Base-by-base conservation (phyloP, 768 basidiomycete species). In the Pholiota molesta region DNA sequence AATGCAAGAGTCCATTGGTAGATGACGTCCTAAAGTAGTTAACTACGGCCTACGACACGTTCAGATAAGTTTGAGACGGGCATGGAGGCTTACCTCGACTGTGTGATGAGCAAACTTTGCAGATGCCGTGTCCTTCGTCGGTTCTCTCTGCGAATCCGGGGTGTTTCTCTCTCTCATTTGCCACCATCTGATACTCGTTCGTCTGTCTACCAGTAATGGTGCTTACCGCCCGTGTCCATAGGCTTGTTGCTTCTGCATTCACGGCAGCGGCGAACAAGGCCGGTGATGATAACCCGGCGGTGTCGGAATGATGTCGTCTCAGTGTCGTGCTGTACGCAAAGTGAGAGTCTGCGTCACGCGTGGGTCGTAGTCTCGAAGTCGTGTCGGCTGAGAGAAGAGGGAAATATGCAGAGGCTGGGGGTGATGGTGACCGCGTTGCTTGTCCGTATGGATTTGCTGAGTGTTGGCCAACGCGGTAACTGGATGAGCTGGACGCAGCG, bases 261-360 rank as follows among this genome's bases (percentile, higher is more conserved):
- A 80, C 78, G 9, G 75, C 79, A 29, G 76, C 77, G 9, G 82
- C 83, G 17, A 87, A 75, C 5, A 79, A 73, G 9, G 80, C 73
- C 28, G 86, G 83, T n/a, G 83, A 78, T 10, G 75, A 70, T 40
- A 84, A 69, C 0, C 79, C 77, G 13, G 73, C 70, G 23, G 72
- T 74, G 19, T 89, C 86, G 0, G 76, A 75, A 21, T 83, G 80
- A 62, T 94, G 92, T 58, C 92, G 73, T 29, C 92, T 77, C 19
- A 94, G 79, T 0, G 89, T 91, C 0, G 92, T 94, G 66, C 90
- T 92, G 73, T 92, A 94, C 1, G 91, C 88, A 68, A 94, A 94
- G 69, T 94, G 92, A 4, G 84, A 72, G 31, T 83, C 81, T 1
- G 92, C 90, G 55, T 86, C 87, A 0, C 89, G 80, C 0, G 85